Evolutionary conservation across 768 basidiomycete genomes (phyloP).

Genomic region (Russula abietina): DNA sequence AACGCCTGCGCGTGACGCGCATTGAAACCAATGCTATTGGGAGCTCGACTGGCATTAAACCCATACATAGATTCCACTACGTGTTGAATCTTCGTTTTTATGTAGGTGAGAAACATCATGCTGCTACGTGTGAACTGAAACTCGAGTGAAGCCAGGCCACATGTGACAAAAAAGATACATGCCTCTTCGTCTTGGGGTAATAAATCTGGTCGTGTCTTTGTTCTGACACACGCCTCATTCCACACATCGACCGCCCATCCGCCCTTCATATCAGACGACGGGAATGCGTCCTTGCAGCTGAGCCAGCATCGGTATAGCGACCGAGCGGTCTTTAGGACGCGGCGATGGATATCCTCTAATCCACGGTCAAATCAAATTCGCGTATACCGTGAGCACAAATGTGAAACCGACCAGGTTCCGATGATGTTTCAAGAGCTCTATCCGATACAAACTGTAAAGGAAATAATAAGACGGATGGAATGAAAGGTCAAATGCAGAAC

Average conservation of each 20-base stretch:
- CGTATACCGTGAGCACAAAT: neutral
- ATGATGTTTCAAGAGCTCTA: neutral
- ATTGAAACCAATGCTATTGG: conserved; percentile 1
- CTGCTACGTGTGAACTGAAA: neutral
- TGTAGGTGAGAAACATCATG: neutral
- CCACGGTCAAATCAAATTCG: neutral
- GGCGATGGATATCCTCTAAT: neutral
- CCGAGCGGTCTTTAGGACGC: too few species aligned
- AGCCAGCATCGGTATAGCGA: neutral
- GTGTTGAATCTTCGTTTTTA: neutral
- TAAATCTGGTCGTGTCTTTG: neutral
- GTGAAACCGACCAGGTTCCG: neutral
- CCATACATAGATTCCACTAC: neutral
- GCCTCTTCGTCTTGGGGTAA: neutral
- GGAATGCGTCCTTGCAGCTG: conserved; percentile 14
- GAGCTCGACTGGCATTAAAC: conserved; percentile 9
- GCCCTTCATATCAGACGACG: neutral
- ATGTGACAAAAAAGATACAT: neutral
- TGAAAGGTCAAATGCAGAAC: neutral
- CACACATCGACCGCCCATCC: neutral
- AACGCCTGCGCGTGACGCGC: neutral
- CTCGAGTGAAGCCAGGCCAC: neutral
- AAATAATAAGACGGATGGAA: neutral
- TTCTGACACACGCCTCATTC: neutral
- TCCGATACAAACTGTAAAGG: neutral